Conservation (phyloP, 2,329 filamentous ascomycete species). For the Cytospora leucostoma region DNA sequence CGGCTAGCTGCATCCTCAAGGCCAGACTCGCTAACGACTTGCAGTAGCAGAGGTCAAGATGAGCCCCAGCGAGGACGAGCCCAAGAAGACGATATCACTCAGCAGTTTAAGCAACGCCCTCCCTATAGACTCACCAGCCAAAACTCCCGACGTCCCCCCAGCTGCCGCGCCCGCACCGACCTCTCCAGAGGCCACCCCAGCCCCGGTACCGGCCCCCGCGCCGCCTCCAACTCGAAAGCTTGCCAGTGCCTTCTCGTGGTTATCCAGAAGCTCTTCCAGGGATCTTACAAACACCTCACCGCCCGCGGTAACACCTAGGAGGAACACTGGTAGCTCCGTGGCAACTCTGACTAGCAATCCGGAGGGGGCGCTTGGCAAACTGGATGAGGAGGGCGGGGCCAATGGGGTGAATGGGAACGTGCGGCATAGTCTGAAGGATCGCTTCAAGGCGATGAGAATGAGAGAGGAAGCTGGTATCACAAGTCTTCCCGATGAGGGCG, state of each 20-base stretch:
- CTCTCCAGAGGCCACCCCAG: conserved; percentile 34
- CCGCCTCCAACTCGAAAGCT: conserved; percentile 65
- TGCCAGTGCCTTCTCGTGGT: conserved; percentile 84
- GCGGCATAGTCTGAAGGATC: conserved; percentile 70
- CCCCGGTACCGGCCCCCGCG: conserved; percentile 37
- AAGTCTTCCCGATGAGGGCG: conserved; percentile 54
- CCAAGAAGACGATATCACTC: conserved; percentile 62
- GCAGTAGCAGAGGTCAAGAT: conserved; percentile 33
- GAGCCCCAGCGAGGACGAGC: conserved; percentile 45
- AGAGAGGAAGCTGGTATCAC: conserved; percentile 68
- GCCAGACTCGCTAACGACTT: conserved; percentile 23
- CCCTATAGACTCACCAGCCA: conserved; percentile 58
- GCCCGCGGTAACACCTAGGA: conserved; percentile 49
- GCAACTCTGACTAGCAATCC: conserved; percentile 78
- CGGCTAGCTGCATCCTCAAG: background rate
- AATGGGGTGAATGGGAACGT: conserved; percentile 46
- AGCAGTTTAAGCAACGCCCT: conserved; percentile 73
- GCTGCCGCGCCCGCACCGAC: conserved; percentile 37
- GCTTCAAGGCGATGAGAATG: conserved; percentile 76
- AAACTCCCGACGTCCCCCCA: conserved; percentile 38
- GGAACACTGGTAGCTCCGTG: conserved; percentile 80
- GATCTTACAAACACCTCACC: conserved; percentile 62
- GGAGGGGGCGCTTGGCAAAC: conserved; percentile 73
- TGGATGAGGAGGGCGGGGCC: conserved; percentile 66
- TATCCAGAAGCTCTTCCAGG: conserved; percentile 67